These are phyloP conservation scores for Daedalea quercina DNA, from an alignment of 768 basidiomycete genomes.

Conservation along the genomic window DNA sequence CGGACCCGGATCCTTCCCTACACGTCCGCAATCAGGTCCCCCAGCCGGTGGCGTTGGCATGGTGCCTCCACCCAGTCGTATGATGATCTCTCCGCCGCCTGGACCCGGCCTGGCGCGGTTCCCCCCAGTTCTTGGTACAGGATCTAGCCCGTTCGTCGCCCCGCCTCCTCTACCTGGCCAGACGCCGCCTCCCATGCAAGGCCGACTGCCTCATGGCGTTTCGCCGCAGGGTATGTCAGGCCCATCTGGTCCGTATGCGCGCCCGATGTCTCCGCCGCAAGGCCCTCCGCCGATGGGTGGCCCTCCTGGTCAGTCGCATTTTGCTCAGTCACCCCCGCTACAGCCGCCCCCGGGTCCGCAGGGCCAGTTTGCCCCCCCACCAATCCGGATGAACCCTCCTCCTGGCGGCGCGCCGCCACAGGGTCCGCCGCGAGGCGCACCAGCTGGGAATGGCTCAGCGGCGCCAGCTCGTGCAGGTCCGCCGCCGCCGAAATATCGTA, in stretches of 20 bases:
- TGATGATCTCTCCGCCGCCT: slow-evolving; percentile 40
- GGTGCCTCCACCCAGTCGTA: slow-evolving; percentile 34
- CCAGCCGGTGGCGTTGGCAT: slow-evolving; percentile 20
- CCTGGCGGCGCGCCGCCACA: slow-evolving; percentile 22
- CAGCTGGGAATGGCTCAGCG: slow-evolving; percentile 5
- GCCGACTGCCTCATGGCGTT: slow-evolving; percentile 9
- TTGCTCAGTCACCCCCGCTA: slow-evolving; percentile 8
- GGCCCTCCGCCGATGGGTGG: slow-evolving; percentile 10
- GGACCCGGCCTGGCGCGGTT: slow-evolving; percentile 20
- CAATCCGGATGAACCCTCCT: slow-evolving; percentile 9
- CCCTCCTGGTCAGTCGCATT: slow-evolving; percentile 19
- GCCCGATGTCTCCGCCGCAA: slow-evolving; percentile 27
- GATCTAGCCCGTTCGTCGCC: too few relatives aligned
- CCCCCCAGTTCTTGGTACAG: too few relatives aligned
- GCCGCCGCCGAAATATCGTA: slow-evolving; percentile 53
- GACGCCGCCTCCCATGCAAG: slow-evolving; percentile 22
- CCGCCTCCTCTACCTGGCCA: slow-evolving; percentile 37
- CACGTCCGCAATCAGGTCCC: slow-evolving; percentile 26
- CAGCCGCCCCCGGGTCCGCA: background rate
- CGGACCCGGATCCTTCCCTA: slow-evolving; percentile 23
- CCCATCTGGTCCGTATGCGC: slow-evolving; percentile 28
- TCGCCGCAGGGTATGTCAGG: slow-evolving; percentile 27
- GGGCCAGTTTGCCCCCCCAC: background rate
- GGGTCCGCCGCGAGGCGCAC: slow-evolving; percentile 12
- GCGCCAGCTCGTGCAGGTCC: slow-evolving; percentile 30